Evolutionary conservation across 495 filamentous ascomycete genomes (phyloP).

Genomic region (Pyronema omphalodes): DNA sequence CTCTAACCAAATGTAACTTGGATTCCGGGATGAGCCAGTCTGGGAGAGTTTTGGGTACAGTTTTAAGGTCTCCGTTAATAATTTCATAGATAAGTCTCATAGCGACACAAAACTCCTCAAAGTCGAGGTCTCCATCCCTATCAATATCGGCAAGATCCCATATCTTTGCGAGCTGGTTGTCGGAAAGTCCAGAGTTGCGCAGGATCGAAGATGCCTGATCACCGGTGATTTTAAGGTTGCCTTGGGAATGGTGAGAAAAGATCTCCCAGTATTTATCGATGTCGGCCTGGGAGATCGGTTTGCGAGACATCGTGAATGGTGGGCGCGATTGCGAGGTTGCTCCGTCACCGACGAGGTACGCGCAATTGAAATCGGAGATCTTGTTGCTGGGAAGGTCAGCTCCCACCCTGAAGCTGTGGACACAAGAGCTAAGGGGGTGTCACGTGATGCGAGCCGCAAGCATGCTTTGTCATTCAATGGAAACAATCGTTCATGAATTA

Average conservation of each 20-base stretch:
- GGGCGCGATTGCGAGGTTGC: no score
- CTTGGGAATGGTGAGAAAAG: slow-evolving; percentile 68
- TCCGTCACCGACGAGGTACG: no score
- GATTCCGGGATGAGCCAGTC: slow-evolving; percentile 95
- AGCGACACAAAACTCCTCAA: slow-evolving; percentile 97
- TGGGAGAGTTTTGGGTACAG: slow-evolving; percentile 66
- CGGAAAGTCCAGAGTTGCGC: slow-evolving; percentile 81
- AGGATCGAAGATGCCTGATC: slow-evolving; percentile 83
- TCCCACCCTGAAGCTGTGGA: no score
- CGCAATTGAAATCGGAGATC: no score
- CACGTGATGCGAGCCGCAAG: no score
- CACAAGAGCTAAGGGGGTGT: no score
- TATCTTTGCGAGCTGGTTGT: slow-evolving; percentile 88
- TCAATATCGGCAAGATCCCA: slow-evolving; percentile 98
- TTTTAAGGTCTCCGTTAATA: slow-evolving; percentile 80
- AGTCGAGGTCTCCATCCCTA: slow-evolving; percentile 88
- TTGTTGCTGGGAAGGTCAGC: no score
- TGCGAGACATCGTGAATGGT: slow-evolving; percentile 41
- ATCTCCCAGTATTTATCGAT: slow-evolving; percentile 99
- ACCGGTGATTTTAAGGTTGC: slow-evolving; percentile 69
- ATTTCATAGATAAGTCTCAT: slow-evolving; percentile 96
- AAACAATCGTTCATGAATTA: no score
- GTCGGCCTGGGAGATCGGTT: slow-evolving; percentile 84
- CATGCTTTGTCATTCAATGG: no score
- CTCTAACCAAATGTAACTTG: slow-evolving; percentile 89